Evolutionary conservation across 1,139 yeast genomes (phyloP).

Genomic region (Kurtzmaniella natalensis): DNA sequence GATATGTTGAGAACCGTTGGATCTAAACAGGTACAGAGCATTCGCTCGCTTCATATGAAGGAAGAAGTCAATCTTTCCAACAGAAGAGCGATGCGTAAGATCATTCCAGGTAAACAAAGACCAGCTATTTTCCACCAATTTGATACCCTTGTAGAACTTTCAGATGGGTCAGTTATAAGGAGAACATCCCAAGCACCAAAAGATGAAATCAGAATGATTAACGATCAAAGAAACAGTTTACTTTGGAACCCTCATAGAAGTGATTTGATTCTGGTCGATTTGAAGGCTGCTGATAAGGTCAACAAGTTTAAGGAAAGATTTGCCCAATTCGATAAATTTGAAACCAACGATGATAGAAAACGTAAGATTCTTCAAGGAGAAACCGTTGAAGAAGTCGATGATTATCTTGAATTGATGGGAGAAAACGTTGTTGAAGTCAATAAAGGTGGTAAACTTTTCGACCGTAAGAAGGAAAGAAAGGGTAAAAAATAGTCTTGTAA

Average conservation of each 20-base stretch:
- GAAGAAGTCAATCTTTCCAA: conserved; percentile 42
- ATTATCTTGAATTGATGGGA: conserved; percentile 58
- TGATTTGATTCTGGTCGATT: conserved; percentile 70
- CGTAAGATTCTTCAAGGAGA: conserved; percentile 13
- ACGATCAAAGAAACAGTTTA: conserved; percentile 82
- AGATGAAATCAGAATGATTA: conserved; percentile 77
- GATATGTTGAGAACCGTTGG: conserved; percentile 1
- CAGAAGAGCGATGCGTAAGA: conserved; percentile 52
- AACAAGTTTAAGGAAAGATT: conserved; percentile 81
- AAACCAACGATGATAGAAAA: conserved; percentile 13
- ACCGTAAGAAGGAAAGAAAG: conserved; percentile 41
- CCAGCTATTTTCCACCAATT: conserved; percentile 92
- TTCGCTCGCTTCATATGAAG: conserved; percentile 25
- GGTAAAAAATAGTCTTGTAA: conserved; percentile 16
- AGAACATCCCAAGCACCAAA: conserved; percentile 88
- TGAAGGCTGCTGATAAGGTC: conserved; percentile 80
- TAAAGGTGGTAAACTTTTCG: conserved; percentile 57
- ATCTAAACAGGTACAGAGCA: neutral
- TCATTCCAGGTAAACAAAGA: conserved; percentile 73
- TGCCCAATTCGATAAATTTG: conserved; percentile 42
- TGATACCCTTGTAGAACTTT: conserved; percentile 78
- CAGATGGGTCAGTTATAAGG: conserved; percentile 85
- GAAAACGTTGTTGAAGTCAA: conserved; percentile 59
- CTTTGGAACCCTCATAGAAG: conserved; percentile 86
- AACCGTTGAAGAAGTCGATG: conserved; percentile 20